Percentiles rank a stretch among this genome's conserved stretches.
phyloP scores from a whole-genome alignment of 768 basidiomycete species.

The Lyophyllum decastes region DNA sequence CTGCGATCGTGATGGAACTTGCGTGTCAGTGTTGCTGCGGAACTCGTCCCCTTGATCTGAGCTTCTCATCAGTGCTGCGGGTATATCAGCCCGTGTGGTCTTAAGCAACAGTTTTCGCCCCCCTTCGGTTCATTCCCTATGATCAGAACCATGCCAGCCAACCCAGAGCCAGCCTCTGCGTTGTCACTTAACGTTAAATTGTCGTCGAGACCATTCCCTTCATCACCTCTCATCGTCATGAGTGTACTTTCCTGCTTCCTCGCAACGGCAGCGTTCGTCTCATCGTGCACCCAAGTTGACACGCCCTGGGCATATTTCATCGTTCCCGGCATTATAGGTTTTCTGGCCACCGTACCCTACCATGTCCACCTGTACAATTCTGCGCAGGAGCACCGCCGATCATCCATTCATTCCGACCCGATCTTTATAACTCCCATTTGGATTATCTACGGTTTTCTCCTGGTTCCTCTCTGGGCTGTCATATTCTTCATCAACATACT shows the following conservation, averaged over 20 bases:
- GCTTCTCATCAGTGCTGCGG: too few relatives aligned
- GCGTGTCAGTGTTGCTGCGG: neutral
- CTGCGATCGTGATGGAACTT: too few relatives aligned
- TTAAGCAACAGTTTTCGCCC: neutral
- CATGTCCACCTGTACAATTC: constrained; percentile 8
- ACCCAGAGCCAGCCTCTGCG: neutral
- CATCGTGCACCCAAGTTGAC: constrained; percentile 1
- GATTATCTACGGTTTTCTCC: constrained; percentile 8
- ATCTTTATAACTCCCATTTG: constrained; percentile 6
- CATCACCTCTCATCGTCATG: constrained; percentile 11
- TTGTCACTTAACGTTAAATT: neutral
- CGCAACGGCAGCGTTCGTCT: constrained; percentile 2
- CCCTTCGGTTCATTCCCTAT: neutral
- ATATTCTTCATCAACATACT: constrained; percentile 8
- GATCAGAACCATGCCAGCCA: neutral
- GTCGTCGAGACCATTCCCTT: constrained; percentile 3
- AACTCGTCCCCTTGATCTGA: neutral
- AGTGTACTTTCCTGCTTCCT: constrained; percentile 14
- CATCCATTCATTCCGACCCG: neutral
- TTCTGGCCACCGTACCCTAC: constrained; percentile 10
- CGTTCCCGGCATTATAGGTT: constrained; percentile 9
- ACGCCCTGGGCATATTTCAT: constrained; percentile 3
- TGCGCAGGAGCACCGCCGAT: constrained; percentile 1
- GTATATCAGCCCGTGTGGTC: neutral
- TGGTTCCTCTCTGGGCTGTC: neutral